Evolutionary conservation across 2,329 filamentous ascomycete species (phyloP), one percentile per base, ranked within the genome.

Genomic region (Exophiala oligosperma): DNA sequence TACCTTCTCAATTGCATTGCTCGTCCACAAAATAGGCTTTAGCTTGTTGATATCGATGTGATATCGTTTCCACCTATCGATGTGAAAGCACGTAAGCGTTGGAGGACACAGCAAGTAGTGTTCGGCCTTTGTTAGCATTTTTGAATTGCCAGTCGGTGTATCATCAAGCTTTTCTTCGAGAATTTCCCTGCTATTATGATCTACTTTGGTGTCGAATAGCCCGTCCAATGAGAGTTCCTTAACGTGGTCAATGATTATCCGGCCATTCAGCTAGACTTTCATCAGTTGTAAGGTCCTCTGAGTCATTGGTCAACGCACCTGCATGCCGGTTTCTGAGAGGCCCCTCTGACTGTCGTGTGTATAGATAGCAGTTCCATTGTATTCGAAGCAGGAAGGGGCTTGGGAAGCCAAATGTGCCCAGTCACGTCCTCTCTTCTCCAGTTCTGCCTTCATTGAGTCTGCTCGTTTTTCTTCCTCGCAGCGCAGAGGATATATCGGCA

Each of bases 61-160:
- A 37, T 56, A 56, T n/a, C 48, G 47, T 12, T 56, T 52, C 29
- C 54, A 26, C 21, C 47, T 56, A 14, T 14, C 11, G 23, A 56
- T 24, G 23, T 56, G 54, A 35, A 40, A 56, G 23, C 54, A 56
- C 9, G 26, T 56, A 37, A 56, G 35, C 24, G 35, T 14, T 40
- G 54, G 47, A 26, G 54, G 43, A 55, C 52, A 55, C 14, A 55
- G 44, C 52, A 21, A 32, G 23, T n/a, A 50, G 12, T 55, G 52
- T 28, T 48, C 46, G 6, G 52, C 7, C 5, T 37, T 55, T 7
- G 52, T 17, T 23, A 55, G 28, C 29, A 35, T 35, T 11, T 38
- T 37, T 49, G n/a, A 23, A 29, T 28, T 26, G n/a, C 29, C 24
- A 26, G 46, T 21, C 14, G 24, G 46, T 55, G 17, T 49, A 28